Percentiles rank a stretch among this genome's conserved stretches.
Conservation (phyloP, 2,329 filamentous ascomycete species). For the Coniochaeta sp. region DNA sequence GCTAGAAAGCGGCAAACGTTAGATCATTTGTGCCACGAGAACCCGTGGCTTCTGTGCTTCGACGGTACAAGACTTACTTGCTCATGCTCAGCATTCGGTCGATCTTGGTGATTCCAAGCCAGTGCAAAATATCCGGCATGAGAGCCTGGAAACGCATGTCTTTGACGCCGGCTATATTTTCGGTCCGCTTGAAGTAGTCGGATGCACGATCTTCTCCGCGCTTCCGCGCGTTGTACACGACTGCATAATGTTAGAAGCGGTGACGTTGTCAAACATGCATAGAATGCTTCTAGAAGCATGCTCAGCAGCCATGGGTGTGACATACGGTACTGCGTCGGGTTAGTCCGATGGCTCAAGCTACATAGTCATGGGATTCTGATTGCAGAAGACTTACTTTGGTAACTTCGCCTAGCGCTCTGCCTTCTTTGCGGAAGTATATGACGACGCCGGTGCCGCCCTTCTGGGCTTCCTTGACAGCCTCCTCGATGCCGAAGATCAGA, state of each 20-base stretch:
- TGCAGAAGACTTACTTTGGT: conserved; percentile 63
- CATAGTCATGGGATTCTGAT: background rate
- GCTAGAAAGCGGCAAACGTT: conserved; percentile 31
- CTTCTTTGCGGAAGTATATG: conserved; percentile 98
- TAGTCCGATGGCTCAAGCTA: conserved; percentile 18
- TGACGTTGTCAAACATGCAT: background rate
- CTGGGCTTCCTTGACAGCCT: conserved; percentile 95
- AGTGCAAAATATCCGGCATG: conserved; percentile 96
- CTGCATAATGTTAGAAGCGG: conserved; percentile 21
- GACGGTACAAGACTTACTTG: conserved; percentile 52
- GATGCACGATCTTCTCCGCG: conserved; percentile 72
- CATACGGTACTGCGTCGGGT: conserved; percentile 37
- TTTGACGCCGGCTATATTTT: conserved; percentile 96
- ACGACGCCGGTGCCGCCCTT: conserved; percentile 90
- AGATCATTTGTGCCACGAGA: conserved; percentile 8
- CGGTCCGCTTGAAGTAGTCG: conserved; percentile 95
- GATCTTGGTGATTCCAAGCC: conserved; percentile 97
- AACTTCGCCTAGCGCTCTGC: conserved; percentile 87
- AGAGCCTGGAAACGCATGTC: conserved; percentile 96
- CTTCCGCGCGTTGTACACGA: conserved; percentile 75
- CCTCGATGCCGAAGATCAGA: conserved; percentile 92
- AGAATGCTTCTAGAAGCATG: background rate
- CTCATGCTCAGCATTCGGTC: conserved; percentile 98
- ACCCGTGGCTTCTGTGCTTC: background rate
- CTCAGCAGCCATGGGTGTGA: conserved; percentile 7